Base-by-base conservation (phyloP, 805 yeast species). In the Hanseniaspora guilliermondii region DNA sequence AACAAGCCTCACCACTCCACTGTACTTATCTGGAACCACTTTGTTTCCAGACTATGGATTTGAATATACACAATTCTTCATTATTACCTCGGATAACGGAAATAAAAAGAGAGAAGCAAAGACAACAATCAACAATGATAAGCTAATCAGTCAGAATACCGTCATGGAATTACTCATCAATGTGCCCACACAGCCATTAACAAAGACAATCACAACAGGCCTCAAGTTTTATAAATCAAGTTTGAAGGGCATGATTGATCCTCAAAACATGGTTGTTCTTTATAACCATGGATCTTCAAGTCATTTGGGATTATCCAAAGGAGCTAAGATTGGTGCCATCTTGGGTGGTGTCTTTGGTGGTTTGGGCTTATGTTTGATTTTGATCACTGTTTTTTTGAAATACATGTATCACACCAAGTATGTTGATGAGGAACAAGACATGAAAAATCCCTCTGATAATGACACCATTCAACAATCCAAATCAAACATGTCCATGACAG, bases 261-360 rank as follows among this genome's bases (percentile, higher is more conserved):
- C 56, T 6, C 14, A 40, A n/a, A 39, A 53, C 38, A 39, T 45
- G 47, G 36, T 42, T 6, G 44, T 53, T 4, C 11, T 53, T 2
- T 21, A n/a, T 14, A n/a, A 37, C 21, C 21, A 44, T 12, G 30
- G 49, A 11, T 32, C 25, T 41, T 4, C 4, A 4, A 39, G 14
- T 4, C 33, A 37, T 21, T 12, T 14, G 1, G 27, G 47, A 12
- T 17, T 45, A 14, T 44, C 47, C 37, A 44, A 11, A 32, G 50
- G 47, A 1, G 41, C 42, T 5, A 44, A 25, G 9, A 12, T 55
- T 5, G 57, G 57, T 8, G 47, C 49, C 7, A 49, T 50, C 4
- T 11, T 55, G 3, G 57, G 57, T 17, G 47, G 53, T 38, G 45
- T 55, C 19, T 39, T 49, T 44, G 57, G 54, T 19, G 38, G 36